Conservation (phyloP, 495 filamentous ascomycete species). For the Podospora appendiculata region DNA sequence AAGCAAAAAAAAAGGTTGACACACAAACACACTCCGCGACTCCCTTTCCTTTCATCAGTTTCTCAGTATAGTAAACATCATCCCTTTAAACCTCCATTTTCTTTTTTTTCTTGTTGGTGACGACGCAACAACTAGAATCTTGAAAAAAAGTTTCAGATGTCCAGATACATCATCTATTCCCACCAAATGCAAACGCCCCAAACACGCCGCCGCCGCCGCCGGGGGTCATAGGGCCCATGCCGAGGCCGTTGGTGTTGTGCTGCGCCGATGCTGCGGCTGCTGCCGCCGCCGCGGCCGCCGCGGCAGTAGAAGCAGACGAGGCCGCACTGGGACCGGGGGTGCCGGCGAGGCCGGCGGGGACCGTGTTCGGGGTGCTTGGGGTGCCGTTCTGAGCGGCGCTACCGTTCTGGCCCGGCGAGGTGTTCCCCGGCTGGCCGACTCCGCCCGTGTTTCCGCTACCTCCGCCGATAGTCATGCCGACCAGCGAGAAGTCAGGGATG, state of each 20-base stretch:
- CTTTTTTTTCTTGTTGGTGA: too few relatives aligned
- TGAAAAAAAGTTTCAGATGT: too few relatives aligned
- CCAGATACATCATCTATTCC: conserved; percentile 12
- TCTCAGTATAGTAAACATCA: too few relatives aligned
- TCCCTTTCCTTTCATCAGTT: too few relatives aligned
- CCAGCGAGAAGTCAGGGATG: conserved; percentile 47
- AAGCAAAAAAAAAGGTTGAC: too few relatives aligned
- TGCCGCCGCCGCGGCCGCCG: conserved; percentile 2
- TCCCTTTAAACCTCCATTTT: too few relatives aligned
- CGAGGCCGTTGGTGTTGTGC: conserved; percentile 41
- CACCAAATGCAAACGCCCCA: conserved; percentile 44
- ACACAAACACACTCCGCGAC: too few relatives aligned
- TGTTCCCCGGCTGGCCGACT: conserved; percentile 23
- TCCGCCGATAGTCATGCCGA: conserved; percentile 33
- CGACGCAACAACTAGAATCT: too few relatives aligned
- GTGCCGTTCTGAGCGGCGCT: conserved; percentile 45
- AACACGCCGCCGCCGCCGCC: conserved; percentile 60
- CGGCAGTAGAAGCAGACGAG: conserved; percentile 17
- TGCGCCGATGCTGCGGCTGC: neutral
- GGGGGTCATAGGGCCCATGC: conserved; percentile 59
- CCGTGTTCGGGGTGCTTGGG: conserved; percentile 66
- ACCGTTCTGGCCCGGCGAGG: conserved; percentile 17
- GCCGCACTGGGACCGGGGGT: conserved; percentile 43
- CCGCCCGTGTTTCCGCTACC: conserved; percentile 8
- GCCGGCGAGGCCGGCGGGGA: conserved; percentile 42